Evolutionary conservation across 176 grass and related monocot genomes (phyloP).

Genomic region (Bonia amplexicaulis): DNA sequence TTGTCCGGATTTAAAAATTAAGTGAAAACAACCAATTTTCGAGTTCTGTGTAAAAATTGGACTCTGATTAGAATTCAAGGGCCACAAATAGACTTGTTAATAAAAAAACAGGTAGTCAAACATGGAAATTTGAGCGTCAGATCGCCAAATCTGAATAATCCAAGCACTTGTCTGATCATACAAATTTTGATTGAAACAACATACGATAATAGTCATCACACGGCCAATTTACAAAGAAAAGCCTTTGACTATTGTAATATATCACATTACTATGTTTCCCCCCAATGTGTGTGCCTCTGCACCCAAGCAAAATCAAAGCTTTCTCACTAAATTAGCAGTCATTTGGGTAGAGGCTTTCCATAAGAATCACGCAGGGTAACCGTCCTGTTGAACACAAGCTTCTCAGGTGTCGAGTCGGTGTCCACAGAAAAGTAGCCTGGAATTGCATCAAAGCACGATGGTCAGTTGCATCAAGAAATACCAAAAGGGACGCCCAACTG

Average conservation of each 20-base stretch:
- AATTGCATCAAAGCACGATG: neutral
- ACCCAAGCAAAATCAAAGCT: neutral
- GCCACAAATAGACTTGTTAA: no score
- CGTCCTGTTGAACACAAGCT: constrained; percentile 85
- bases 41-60: no score
- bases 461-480: constrained; percentile 8
- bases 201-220: neutral
- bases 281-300: neutral
- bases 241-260: neutral
- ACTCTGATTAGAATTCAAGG: no score
- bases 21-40: no score
- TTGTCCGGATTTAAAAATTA: no score
- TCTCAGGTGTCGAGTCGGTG: constrained; percentile 47
- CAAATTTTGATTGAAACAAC: neutral
- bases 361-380: constrained; percentile 88
- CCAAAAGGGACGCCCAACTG: neutral
- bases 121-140: neutral
- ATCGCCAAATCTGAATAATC: neutral
- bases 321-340: neutral
- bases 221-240: neutral
- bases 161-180: neutral
- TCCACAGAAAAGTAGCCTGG: constrained; percentile 90
- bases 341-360: constrained; percentile 51
- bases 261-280: neutral
- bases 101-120: neutral